Conservation (phyloP, 2,329 filamentous ascomycete genomes). For the Arthrobotrys iridis region DNA sequence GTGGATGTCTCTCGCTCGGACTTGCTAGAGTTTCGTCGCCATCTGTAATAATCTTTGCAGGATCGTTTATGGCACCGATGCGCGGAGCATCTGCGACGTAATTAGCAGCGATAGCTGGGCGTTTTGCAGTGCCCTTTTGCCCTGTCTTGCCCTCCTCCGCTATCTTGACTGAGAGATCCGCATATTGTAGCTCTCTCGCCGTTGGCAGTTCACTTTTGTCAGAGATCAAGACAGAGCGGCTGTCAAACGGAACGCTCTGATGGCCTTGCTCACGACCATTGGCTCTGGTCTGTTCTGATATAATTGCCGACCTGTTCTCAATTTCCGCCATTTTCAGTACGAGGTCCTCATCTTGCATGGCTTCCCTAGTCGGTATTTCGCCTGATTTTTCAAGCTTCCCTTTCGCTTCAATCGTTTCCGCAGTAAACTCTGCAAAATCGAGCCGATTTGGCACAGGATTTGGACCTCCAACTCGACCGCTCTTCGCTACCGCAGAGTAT, state of each 20-base stretch:
- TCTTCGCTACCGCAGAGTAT: constrained; percentile 25
- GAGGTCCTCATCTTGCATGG: neutral
- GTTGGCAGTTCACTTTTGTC: neutral
- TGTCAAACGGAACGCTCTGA: neutral
- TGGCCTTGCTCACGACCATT: neutral
- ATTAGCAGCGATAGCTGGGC: neutral
- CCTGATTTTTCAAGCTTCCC: neutral
- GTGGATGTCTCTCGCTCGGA: neutral
- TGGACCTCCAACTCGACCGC: neutral
- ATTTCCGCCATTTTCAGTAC: neutral
- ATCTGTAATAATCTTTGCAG: neutral
- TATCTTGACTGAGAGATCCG: too few species aligned
- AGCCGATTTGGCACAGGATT: neutral
- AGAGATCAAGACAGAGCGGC: neutral
- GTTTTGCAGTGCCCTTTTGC: neutral
- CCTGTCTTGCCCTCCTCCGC: too few species aligned
- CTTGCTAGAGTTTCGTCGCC: neutral
- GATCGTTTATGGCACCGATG: neutral
- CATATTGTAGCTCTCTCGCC: too few species aligned
- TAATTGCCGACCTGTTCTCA: neutral
- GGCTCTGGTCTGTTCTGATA: neutral
- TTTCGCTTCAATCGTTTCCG: neutral
- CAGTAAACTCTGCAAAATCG: neutral
- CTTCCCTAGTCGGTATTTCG: too few species aligned
- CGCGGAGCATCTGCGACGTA: neutral